Evolutionary conservation across 108 stramenopile genomes (phyloP), one percentile per base, ranked within the genome.

Genomic region (Cyclotella sp.): DNA sequence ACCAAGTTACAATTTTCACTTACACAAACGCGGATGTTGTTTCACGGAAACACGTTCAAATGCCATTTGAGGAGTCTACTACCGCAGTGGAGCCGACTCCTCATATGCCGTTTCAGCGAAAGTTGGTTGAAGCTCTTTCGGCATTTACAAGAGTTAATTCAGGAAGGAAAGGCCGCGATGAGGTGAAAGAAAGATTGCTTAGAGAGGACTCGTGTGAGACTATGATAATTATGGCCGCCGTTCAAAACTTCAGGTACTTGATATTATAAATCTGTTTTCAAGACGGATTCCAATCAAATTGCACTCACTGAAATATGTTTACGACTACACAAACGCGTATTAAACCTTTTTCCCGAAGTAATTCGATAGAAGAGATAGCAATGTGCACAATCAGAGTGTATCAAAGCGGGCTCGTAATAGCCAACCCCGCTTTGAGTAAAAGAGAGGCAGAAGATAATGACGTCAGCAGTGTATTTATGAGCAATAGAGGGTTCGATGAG

Each of bases 201-300:
- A 54, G 77, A 63, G 77, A 78, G 53, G 70, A 77, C 63, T 39
- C 52, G 19, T 57, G 52, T 29, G 24, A 70, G 42, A 34, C 61
- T 10, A 78, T 78, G 77, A 26, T 58, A 13, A 78, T 78, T 19
- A 78, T 78, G 70, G 70, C 70, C 28, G 29, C 63, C 0, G 61
- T 24, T 9, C 8, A 28, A 39, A 12, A 73, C 47, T 18, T 9
- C 29, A 47, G 46, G 43, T 14, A n/a, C n/a, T n/a, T n/a, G 0
- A 26, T 2, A 34, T 34, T 34, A 34, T 34, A 34, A 34, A n/a
- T 49, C 47, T 49, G 3, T n/a, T 49, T n/a, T 49, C 3, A 49
- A 16, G 58, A 28, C 26, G 4, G 18, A 51, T 60, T 60, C 24
- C 28, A 16, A 60, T 26, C 24, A 0, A 15, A 15, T 15, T 4